These are phyloP conservation scores for Laguncularia racemosa DNA, from an alignment of 345 rosid genomes.

Conservation along the genomic window DNA sequence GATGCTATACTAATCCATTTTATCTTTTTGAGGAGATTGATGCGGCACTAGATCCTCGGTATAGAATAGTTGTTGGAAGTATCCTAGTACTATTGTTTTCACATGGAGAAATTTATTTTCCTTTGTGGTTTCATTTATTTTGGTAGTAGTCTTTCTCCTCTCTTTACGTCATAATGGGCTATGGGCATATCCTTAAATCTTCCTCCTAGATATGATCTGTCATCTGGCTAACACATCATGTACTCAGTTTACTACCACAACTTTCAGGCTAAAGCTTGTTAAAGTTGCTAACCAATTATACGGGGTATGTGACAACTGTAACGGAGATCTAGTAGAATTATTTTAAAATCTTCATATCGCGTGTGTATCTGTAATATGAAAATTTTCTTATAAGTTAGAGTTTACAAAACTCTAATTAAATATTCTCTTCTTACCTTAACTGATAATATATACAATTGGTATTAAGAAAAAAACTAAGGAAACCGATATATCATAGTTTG, in stretches of 20 bases:
- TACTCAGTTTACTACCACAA: constrained; percentile 94
- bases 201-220: constrained; percentile 68
- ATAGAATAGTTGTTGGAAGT: constrained; percentile 94
- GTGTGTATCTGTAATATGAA: no score
- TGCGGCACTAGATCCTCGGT: constrained; percentile 94
- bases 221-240: constrained; percentile 73
- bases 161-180: background rate
- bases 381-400: no score
- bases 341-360: no score
- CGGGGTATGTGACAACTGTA: no score
- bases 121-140: background rate
- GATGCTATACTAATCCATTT: constrained; percentile 97
- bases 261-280: constrained; percentile 91
- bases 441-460: no score
- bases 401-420: no score
- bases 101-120: background rate
- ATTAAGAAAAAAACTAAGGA: no score
- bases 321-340: no score
- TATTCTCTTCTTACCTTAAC: no score
- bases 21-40: constrained; percentile 98
- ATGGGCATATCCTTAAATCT: constrained; percentile 27
- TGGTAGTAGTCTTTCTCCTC: background rate
- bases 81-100: constrained; percentile 36
- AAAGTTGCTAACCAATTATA: constrained; percentile 93
- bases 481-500: no score